phyloP scores from a whole-genome alignment of 352 stramenopile genomes.

The Globisporangium irregulare region DNA sequence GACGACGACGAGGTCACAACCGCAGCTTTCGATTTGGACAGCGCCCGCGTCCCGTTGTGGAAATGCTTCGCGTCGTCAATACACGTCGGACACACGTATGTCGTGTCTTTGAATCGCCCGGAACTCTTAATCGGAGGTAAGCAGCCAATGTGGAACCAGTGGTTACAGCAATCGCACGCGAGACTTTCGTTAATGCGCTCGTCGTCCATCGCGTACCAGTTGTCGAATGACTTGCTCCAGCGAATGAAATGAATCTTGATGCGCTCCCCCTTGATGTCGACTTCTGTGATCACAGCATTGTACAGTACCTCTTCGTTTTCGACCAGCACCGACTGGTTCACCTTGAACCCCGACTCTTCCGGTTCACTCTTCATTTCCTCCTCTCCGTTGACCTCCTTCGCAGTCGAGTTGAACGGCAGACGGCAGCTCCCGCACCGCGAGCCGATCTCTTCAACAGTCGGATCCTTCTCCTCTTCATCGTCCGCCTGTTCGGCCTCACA shows the following conservation, averaged over 20 bases:
- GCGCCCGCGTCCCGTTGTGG: constrained; percentile 56
- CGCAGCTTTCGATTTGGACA: constrained; percentile 45
- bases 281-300: constrained; percentile 81
- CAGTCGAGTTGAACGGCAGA: constrained; percentile 45
- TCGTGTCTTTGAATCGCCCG: constrained; percentile 81
- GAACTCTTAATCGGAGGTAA: constrained; percentile 83
- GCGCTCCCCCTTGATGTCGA: constrained; percentile 65
- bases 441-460: constrained; percentile 47
- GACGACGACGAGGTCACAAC: neutral
- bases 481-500: constrained; percentile 69
- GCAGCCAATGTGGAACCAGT: constrained; percentile 87
- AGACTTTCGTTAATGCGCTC: constrained; percentile 87
- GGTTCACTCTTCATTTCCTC: constrained; percentile 14
- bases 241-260: constrained; percentile 87
- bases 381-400: constrained; percentile 16
- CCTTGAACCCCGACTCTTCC: constrained; percentile 52
- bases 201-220: constrained; percentile 89
- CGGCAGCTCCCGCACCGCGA: constrained; percentile 66
- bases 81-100: constrained; percentile 80
- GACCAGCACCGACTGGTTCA: constrained; percentile 82
- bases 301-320: constrained; percentile 87
- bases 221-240: constrained; percentile 87
- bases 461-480: constrained; percentile 41
- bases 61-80: constrained; percentile 74
- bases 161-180: constrained; percentile 87